Evolutionary conservation across 192 early-diverging fungal species (phyloP).

Genomic region (Backusella luteola): DNA sequence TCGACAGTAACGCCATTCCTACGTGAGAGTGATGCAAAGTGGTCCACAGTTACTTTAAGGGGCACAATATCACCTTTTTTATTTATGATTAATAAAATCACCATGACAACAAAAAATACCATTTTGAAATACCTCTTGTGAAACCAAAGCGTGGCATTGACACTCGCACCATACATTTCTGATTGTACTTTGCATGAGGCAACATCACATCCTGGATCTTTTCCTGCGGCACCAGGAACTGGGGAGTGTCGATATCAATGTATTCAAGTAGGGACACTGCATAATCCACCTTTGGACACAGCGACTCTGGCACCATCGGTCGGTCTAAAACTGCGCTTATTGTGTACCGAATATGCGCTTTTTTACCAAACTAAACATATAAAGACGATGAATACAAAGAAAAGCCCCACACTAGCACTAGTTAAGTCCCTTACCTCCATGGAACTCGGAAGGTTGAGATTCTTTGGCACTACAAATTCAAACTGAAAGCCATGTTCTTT

Average conservation of each 20-base stretch:
- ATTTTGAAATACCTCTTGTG: slow-evolving; percentile 33
- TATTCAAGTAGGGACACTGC: slow-evolving; percentile 33
- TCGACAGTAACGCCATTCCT: slow-evolving; percentile 16
- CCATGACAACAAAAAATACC: not conserved
- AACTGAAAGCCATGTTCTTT: slow-evolving; percentile 34
- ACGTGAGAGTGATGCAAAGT: slow-evolving; percentile 15
- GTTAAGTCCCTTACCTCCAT: slow-evolving; percentile 28
- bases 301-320: slow-evolving; percentile 16
- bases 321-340: slow-evolving; percentile 27
- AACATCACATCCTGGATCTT: slow-evolving; percentile 11
- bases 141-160: slow-evolving; percentile 31
- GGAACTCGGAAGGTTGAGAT: slow-evolving; percentile 31
- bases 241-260: slow-evolving; percentile 28
- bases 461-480: slow-evolving; percentile 30
- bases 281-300: slow-evolving; percentile 26
- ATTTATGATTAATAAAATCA: not conserved
- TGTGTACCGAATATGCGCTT: slow-evolving; percentile 29
- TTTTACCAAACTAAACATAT: slow-evolving; percentile 27
- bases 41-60: slow-evolving; percentile 4
- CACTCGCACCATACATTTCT: slow-evolving; percentile 10
- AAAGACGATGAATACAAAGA: not conserved
- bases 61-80: slow-evolving; percentile 12
- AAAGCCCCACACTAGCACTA: not conserved
- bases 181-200: not conserved
- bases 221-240: slow-evolving; percentile 14